Conservation (phyloP, 2,329 filamentous ascomycete species). For the Aspergillus ustus region DNA sequence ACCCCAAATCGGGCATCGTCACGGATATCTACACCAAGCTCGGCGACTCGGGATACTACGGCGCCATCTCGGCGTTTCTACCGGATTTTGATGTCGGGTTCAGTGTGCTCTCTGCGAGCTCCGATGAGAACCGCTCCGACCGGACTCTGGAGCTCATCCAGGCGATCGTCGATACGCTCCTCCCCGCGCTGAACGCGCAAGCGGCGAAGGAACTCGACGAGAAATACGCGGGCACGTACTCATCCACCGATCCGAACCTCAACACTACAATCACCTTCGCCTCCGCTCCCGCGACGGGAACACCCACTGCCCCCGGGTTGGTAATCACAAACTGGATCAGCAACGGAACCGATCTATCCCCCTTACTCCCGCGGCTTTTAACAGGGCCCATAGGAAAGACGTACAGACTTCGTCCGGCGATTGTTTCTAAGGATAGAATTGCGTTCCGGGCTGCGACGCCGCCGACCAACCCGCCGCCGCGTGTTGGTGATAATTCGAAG, state of each 20-base stretch:
- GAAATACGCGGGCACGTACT: constrained; percentile 37
- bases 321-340: constrained; percentile 34
- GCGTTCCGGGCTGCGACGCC: constrained; percentile 24
- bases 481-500: constrained; percentile 6
- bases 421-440: constrained; percentile 19
- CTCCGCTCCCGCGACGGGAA: background rate
- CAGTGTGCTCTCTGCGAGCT: constrained; percentile 41
- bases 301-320: constrained; percentile 28
- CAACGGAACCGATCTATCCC: constrained; percentile 37
- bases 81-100: constrained; percentile 52
- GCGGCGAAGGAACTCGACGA: constrained; percentile 33
- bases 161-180: constrained; percentile 31
- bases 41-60: constrained; percentile 48
- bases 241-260: constrained; percentile 22
- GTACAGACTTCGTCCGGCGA: constrained; percentile 29
- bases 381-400: background rate
- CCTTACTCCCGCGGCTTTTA: background rate
- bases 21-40: constrained; percentile 48
- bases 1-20: constrained; percentile 27
- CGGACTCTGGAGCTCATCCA: constrained; percentile 28
- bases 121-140: background rate
- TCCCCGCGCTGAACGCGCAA: constrained; percentile 39
- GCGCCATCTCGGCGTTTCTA: constrained; percentile 45
- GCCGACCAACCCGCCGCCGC: constrained; percentile 11
- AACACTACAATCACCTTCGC: constrained; percentile 34